phyloP scores from a whole-genome alignment of 2,329 filamentous ascomycete genomes.

The Colletotrichum sp. region DNA sequence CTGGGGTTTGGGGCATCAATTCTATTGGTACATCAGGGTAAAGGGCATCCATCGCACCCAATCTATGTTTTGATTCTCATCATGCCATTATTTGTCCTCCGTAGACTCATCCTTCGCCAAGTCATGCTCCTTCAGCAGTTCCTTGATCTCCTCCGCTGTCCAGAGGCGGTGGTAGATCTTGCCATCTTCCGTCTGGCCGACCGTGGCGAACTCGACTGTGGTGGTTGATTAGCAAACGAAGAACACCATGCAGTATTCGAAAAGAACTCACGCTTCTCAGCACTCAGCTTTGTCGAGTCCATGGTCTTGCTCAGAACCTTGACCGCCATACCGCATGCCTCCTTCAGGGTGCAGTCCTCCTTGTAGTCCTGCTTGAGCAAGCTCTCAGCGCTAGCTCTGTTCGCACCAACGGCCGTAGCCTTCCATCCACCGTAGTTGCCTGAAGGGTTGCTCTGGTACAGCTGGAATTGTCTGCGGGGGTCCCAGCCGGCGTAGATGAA shows the following conservation, averaged over 20 bases:
- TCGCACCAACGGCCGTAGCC: conserved; percentile 95
- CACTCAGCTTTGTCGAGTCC: conserved; percentile 98
- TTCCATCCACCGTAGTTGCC: conserved; percentile 99
- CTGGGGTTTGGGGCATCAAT: conserved; percentile 13
- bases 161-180: conserved; percentile 99
- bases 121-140: conserved; percentile 92
- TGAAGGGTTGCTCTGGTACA: conserved; percentile 98
- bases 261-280: conserved; percentile 88
- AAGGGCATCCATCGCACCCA: conserved; percentile 14
- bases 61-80: conserved; percentile 19
- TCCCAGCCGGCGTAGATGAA: conserved; percentile 99
- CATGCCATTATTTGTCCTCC: conserved; percentile 62
- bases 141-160: conserved; percentile 95
- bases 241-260: background rate
- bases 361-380: conserved; percentile 99
- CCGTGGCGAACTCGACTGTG: conserved; percentile 95
- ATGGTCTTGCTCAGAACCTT: conserved; percentile 99
- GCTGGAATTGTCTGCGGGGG: conserved; percentile 93
- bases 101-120: conserved; percentile 84
- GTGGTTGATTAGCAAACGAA: conserved; percentile 24
- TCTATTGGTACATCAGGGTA: conserved; percentile 22
- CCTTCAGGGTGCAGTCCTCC: conserved; percentile 94
- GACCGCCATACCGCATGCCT: conserved; percentile 95
- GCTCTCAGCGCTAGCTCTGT: conserved; percentile 97
- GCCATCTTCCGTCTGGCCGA: conserved; percentile 92